These are phyloP conservation scores for Zelonia costaricensis DNA, from an alignment of 208 protist species.

Conservation along the genomic window DNA sequence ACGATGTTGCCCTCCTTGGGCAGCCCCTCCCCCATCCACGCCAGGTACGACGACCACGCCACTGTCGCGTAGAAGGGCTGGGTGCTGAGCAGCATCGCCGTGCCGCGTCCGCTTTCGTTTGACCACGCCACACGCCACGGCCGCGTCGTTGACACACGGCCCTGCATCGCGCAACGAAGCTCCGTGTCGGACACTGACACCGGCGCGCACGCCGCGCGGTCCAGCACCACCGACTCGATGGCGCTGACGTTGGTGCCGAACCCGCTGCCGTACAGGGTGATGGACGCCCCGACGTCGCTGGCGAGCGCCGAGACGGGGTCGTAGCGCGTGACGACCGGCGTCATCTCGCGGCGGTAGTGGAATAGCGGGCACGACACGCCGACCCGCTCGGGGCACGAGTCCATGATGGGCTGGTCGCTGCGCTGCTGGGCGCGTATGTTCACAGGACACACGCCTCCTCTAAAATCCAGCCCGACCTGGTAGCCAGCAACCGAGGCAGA, in stretches of 20 bases:
- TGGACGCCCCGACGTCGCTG: slow-evolving; percentile 12
- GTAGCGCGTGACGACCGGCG: slow-evolving; percentile 41
- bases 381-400: slow-evolving; percentile 34
- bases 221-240: slow-evolving; percentile 28
- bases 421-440: slow-evolving; percentile 30
- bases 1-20: slow-evolving; percentile 28
- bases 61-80: slow-evolving; percentile 43
- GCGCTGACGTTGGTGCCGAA: slow-evolving; percentile 32
- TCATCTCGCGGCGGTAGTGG: slow-evolving; percentile 23
- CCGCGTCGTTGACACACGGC: slow-evolving; percentile 19
- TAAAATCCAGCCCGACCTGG: slow-evolving; percentile 40
- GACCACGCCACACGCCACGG: slow-evolving; percentile 23
- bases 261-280: slow-evolving; percentile 26
- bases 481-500: slow-evolving; percentile 29
- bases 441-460: slow-evolving; percentile 39
- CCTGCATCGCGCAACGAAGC: slow-evolving; percentile 32
- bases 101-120: slow-evolving; percentile 17
- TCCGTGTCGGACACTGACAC: slow-evolving; percentile 20
- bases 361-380: slow-evolving; percentile 39
- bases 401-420: slow-evolving; percentile 14
- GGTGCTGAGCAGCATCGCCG: slow-evolving; percentile 27
- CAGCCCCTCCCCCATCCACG: slow-evolving; percentile 30
- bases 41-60: slow-evolving; percentile 45
- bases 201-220: slow-evolving; percentile 29
- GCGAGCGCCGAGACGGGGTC: slow-evolving; percentile 15